Percentiles rank a stretch among this genome's conserved stretches.
Evolutionary conservation across 1,284 basidiomycete genomes (phyloP).

Genomic region (Rhodotorula sp.): DNA sequence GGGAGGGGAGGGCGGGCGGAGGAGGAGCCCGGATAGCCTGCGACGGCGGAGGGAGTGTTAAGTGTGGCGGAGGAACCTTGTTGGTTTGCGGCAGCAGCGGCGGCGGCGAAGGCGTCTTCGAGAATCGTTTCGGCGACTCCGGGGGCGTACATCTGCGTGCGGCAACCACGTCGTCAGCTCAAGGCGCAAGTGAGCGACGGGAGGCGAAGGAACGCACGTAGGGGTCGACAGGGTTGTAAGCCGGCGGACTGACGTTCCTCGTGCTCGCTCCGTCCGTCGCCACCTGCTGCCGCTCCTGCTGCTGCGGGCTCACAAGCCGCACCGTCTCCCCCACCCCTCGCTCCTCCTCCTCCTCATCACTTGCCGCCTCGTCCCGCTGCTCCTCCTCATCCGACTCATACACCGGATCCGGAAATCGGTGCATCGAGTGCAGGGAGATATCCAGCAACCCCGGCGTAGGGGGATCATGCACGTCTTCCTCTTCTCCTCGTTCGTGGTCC

Average conservation of each 20-base stretch:
- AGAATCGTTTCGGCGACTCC: slow-evolving; percentile 42
- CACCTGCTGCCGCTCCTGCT: no score
- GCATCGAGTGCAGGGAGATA: slow-evolving; percentile 53
- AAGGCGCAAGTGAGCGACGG: no score
- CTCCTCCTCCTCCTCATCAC: slow-evolving; percentile 17
- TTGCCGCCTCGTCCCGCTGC: background rate
- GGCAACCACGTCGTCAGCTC: fast-evolving
- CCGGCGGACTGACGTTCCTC: slow-evolving; percentile 33
- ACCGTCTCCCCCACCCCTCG: slow-evolving; percentile 4
- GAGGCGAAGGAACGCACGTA: slow-evolving; percentile 30
- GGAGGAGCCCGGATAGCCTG: background rate
- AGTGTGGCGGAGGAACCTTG: background rate
- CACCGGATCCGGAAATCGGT: slow-evolving; percentile 37
- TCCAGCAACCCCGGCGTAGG: slow-evolving; percentile 57
- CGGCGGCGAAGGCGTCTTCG: slow-evolving; percentile 36
- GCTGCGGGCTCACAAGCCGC: background rate
- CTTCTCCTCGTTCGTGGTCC: slow-evolving; percentile 23
- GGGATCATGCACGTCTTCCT: slow-evolving; percentile 51
- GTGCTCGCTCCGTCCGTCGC: slow-evolving; percentile 3
- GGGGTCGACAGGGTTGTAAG: slow-evolving; percentile 43
- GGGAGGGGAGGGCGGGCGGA: background rate
- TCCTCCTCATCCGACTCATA: slow-evolving; percentile 20
- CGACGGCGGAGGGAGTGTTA: background rate
- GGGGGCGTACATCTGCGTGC: slow-evolving; percentile 37
- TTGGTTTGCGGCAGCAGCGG: background rate